phyloP scores from a whole-genome alignment of 192 early-diverging fungal species.

The Rhizophagus prolifer region DNA sequence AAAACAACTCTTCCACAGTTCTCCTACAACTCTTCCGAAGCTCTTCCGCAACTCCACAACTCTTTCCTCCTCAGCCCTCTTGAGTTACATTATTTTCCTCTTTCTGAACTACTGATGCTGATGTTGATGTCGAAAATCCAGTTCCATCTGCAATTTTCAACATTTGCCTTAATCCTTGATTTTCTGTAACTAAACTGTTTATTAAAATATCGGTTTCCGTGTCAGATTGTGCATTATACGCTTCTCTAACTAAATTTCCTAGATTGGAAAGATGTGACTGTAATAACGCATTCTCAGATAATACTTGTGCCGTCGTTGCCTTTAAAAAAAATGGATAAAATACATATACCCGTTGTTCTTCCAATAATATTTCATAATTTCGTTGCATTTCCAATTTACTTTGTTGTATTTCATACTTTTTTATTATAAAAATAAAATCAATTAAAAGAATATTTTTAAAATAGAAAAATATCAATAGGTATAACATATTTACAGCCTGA shows the following conservation, averaged over 20 bases:
- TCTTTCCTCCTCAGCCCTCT: background rate
- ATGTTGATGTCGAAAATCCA: background rate
- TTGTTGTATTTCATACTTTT: slow-evolving; percentile 27
- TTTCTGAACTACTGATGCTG: background rate
- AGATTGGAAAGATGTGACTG: slow-evolving; percentile 14
- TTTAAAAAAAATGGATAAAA: background rate
- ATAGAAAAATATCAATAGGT: background rate
- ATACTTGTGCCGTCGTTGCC: background rate
- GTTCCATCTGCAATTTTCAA: background rate
- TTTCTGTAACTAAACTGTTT: slow-evolving; percentile 28
- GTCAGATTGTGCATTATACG: slow-evolving; percentile 21
- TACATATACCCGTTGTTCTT: slow-evolving; percentile 20
- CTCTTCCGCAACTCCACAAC: no score
- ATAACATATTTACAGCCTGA: slow-evolving; percentile 20
- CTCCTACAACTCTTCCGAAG: no score
- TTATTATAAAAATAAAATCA: background rate
- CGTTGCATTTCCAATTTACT: slow-evolving; percentile 26
- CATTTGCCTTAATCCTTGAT: slow-evolving; percentile 32
- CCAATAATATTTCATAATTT: slow-evolving; percentile 19
- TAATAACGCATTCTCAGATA: slow-evolving; percentile 17
- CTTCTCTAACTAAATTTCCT: slow-evolving; percentile 25
- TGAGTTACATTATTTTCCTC: background rate
- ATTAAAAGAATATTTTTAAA: background rate
- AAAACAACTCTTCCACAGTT: no score
- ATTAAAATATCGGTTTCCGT: slow-evolving; percentile 24